A percentile compares a stretch with the other conserved stretches of the same genome.
These are phyloP conservation scores for Neolentinus lepideus DNA, from an alignment of 1,284 basidiomycete genomes.

Conservation along the genomic window DNA sequence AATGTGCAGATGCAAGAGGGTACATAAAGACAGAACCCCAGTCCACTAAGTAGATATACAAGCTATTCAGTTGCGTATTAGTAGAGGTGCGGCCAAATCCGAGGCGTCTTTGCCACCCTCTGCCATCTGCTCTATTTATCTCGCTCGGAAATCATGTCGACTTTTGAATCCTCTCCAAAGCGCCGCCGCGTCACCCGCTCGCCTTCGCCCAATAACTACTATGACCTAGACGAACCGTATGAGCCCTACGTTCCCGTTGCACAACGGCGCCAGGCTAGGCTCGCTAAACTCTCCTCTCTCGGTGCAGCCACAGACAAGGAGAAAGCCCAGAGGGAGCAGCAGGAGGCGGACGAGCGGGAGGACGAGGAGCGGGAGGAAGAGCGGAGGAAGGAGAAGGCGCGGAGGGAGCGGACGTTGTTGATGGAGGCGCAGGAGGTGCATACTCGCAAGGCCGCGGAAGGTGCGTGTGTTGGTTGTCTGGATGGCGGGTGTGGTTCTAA, in stretches of 20 bases:
- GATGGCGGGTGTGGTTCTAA: slow-evolving; percentile 6
- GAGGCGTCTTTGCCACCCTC: no score
- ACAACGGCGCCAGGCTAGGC: slow-evolving; percentile 75
- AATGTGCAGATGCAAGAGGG: no score
- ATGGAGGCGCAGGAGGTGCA: slow-evolving; percentile 93
- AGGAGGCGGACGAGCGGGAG: slow-evolving; percentile 60
- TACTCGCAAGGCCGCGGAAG: slow-evolving; percentile 70
- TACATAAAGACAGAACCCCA: no score
- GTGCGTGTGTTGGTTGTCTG: slow-evolving; percentile 32
- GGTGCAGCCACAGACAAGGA: slow-evolving; percentile 51
- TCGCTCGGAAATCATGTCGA: neutral
- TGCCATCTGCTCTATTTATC: neutral
- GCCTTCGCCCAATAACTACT: slow-evolving; percentile 60
- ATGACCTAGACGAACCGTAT: slow-evolving; percentile 62
- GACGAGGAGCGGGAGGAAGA: slow-evolving; percentile 78
- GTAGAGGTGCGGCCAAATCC: no score
- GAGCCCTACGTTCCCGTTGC: slow-evolving; percentile 87
- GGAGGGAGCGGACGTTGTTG: slow-evolving; percentile 80
- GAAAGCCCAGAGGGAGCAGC: slow-evolving; percentile 42
- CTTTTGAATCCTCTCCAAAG: slow-evolving; percentile 26
- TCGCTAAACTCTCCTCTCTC: slow-evolving; percentile 65
- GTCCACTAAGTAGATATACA: no score
- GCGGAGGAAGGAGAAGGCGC: slow-evolving; percentile 57
- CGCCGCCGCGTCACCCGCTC: slow-evolving; percentile 45
- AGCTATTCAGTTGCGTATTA: no score